Evolutionary conservation across 371 early-diverging fungal species (phyloP).

Genomic region (Mortierella sp.): DNA sequence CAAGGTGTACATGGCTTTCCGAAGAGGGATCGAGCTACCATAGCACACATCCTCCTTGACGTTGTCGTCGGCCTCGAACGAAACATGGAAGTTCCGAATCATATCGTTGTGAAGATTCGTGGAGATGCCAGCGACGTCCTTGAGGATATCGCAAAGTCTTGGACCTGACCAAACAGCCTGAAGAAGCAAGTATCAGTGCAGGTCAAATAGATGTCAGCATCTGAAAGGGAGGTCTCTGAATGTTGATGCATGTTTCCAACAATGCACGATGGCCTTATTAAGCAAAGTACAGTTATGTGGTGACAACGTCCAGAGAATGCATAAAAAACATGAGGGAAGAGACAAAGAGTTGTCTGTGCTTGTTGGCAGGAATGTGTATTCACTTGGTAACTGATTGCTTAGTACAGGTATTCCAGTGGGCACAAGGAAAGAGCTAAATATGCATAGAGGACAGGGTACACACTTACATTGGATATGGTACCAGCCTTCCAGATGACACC

Average conservation of each 20-base stretch:
- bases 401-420: not conserved
- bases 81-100: conserved; percentile 69
- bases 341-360: not conserved
- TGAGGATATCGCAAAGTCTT: conserved; percentile 80
- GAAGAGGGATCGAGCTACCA: conserved; percentile 85
- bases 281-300: conserved; percentile 44
- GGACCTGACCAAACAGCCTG: conserved; percentile 84
- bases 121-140: conserved; percentile 60
- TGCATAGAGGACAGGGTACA: not conserved
- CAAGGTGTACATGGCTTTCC: conserved; percentile 74
- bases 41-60: conserved; percentile 80
- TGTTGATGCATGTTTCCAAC: no score
- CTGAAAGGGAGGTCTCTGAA: not conserved
- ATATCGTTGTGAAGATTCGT: conserved; percentile 39
- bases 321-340: conserved; percentile 1
- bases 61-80: conserved; percentile 81
- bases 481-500: conserved; percentile 88
- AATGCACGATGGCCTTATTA: conserved; percentile 1
- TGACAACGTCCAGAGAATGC: conserved; percentile 14
- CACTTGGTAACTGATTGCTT: not conserved
- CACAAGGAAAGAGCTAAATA: not conserved
- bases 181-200: not conserved
- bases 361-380: not conserved
- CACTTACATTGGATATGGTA: conserved; percentile 75
- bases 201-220: not conserved